Percentiles rank a stretch among this genome's conserved stretches.
These are phyloP conservation scores for Tolypocladium ovalisporum DNA, from an alignment of 2,329 filamentous ascomycete species.

Conservation along the genomic window DNA sequence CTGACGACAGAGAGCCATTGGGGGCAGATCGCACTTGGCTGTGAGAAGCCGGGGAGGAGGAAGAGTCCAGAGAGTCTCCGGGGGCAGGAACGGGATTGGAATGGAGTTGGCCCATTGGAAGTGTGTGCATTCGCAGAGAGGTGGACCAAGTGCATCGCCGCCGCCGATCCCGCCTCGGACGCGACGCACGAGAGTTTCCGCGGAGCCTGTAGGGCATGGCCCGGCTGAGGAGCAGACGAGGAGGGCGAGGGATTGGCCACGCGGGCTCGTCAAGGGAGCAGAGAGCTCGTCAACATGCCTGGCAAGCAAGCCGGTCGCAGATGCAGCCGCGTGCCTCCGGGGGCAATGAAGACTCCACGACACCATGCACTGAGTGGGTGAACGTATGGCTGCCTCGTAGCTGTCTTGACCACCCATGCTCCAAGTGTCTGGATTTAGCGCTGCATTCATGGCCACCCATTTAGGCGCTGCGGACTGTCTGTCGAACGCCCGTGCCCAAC, in stretches of 20 bases:
- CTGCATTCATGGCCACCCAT: no score
- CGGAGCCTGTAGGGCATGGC: no score
- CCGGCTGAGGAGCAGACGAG: no score
- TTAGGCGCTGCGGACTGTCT: no score
- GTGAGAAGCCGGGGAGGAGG: conserved; percentile 11
- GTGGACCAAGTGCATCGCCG: conserved; percentile 32
- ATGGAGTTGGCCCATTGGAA: conserved; percentile 4
- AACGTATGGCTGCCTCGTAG: no score
- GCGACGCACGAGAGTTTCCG: conserved; percentile 34
- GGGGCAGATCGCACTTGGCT: conserved; percentile 7
- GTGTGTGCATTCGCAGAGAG: conserved; percentile 25
- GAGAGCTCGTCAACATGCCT: neutral
- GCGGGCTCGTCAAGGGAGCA: neutral
- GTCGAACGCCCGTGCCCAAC: no score
- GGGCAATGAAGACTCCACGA: neutral
- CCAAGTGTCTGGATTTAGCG: no score
- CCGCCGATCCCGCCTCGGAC: conserved; percentile 25
- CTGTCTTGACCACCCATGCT: no score
- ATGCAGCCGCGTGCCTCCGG: neutral
- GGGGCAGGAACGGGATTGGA: neutral
- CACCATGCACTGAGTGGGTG: no score
- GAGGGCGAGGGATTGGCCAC: no score
- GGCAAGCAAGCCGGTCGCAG: neutral
- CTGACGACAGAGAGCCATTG: conserved; percentile 4
- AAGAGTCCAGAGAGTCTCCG: conserved; percentile 2